A percentile compares a stretch with the other conserved stretches of the same genome.
phyloP scores from a whole-genome alignment of 23 red algal species.

The Chondrus crispus region DNA sequence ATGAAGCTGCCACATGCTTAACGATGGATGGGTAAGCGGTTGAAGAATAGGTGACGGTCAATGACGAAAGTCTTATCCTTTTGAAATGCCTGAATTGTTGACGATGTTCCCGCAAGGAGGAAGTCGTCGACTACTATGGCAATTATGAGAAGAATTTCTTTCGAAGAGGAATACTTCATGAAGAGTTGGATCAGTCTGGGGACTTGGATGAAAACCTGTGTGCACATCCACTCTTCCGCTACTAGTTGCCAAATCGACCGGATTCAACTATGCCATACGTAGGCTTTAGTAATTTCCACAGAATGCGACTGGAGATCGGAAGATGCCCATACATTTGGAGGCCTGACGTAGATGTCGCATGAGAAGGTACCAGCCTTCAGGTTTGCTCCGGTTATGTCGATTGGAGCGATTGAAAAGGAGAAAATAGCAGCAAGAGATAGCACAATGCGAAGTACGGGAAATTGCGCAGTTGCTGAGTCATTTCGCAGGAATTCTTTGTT shows the following conservation, averaged over 20 bases:
- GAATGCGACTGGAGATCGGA: background rate
- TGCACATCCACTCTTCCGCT: background rate
- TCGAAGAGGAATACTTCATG: too few relatives aligned
- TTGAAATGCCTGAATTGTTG: background rate
- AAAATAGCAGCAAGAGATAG: background rate
- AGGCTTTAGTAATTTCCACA: background rate
- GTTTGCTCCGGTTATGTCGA: background rate
- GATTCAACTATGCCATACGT: background rate
- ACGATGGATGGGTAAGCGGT: background rate
- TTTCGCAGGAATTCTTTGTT: slow-evolving; percentile 15
- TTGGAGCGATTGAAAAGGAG: background rate
- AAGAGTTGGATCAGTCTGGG: background rate
- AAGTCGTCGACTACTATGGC: background rate
- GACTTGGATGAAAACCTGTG: background rate
- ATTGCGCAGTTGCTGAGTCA: background rate
- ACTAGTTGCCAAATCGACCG: background rate
- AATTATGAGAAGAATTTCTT: background rate
- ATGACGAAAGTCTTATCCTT: background rate
- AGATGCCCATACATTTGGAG: background rate
- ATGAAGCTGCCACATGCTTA: background rate
- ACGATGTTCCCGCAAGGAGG: background rate
- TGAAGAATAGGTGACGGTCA: background rate
- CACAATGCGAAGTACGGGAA: background rate
- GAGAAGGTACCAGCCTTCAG: background rate
- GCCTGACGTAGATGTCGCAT: background rate